phyloP scores from a whole-genome alignment of 2,329 filamentous ascomycete species.

The Cyclaneusma minus region DNA sequence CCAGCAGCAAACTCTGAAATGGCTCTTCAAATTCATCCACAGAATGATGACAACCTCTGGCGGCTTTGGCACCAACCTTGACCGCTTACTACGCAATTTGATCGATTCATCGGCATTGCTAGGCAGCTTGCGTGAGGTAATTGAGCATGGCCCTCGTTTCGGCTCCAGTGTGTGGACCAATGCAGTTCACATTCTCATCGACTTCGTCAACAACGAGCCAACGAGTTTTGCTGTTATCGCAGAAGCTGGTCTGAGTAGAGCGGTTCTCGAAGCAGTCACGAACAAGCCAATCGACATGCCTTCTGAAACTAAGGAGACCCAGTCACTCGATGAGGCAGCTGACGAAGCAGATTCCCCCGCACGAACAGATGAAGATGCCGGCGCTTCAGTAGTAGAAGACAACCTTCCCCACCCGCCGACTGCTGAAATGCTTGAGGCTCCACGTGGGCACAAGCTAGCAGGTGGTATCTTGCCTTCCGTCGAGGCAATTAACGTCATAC shows the following conservation, averaged over 20 bases:
- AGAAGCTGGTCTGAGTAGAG: conserved; percentile 80
- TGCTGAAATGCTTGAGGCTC: conserved; percentile 29
- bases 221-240: conserved; percentile 94
- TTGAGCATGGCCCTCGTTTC: conserved; percentile 64
- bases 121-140: conserved; percentile 62
- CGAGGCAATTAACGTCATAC: conserved; percentile 78
- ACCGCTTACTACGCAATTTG: conserved; percentile 78
- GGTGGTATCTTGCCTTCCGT: conserved; percentile 69
- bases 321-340: conserved; percentile 12
- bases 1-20: conserved; percentile 84
- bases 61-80: conserved; percentile 61
- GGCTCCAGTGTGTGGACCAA: conserved; percentile 95
- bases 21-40: conserved; percentile 89
- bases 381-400: conserved; percentile 25
- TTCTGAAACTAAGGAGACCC: conserved; percentile 13
- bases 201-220: conserved; percentile 97
- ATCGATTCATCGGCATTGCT: conserved; percentile 86
- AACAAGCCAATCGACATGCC: conserved; percentile 23
- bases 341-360: conserved; percentile 15
- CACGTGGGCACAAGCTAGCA: conserved; percentile 33
- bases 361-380: conserved; percentile 17
- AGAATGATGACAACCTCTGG: conserved; percentile 78
- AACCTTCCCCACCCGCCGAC: conserved; percentile 36
- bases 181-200: conserved; percentile 78
- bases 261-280: conserved; percentile 70